Conservation (phyloP, 2,329 filamentous ascomycete genomes). For the Ceratocystiopsis sp. region DNA sequence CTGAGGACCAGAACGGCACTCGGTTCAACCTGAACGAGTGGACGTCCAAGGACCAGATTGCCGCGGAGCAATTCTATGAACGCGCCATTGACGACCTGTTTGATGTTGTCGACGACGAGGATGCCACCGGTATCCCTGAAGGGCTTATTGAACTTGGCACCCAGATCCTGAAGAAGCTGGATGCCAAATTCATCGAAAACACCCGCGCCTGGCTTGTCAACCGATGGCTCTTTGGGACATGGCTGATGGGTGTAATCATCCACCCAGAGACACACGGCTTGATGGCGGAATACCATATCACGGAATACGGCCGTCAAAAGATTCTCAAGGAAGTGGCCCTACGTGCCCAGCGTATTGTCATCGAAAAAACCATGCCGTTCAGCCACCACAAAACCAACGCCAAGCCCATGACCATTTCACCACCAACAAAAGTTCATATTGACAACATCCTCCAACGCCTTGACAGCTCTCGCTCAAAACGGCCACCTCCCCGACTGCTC, state of each 20-base stretch:
- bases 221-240: slow-evolving; percentile 84
- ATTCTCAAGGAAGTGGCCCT: slow-evolving; percentile 65
- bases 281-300: slow-evolving; percentile 83
- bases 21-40: slow-evolving; percentile 56
- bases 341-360: slow-evolving; percentile 61
- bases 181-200: slow-evolving; percentile 52
- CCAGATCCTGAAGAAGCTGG: slow-evolving; percentile 64
- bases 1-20: slow-evolving; percentile 60
- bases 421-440: slow-evolving; percentile 49
- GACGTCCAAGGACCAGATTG: slow-evolving; percentile 62
- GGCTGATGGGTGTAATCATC: slow-evolving; percentile 66
- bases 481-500: slow-evolving; percentile 39
- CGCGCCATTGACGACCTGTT: slow-evolving; percentile 67
- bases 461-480: slow-evolving; percentile 31
- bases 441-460: slow-evolving; percentile 55
- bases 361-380: slow-evolving; percentile 41
- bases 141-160: slow-evolving; percentile 72
- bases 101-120: slow-evolving; percentile 69
- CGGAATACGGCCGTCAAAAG: slow-evolving; percentile 74
- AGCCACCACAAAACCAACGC: slow-evolving; percentile 1
- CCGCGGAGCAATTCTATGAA: slow-evolving; percentile 78
- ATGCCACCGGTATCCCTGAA: slow-evolving; percentile 70
- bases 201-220: slow-evolving; percentile 73
- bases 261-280: slow-evolving; percentile 70
- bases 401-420: slow-evolving; percentile 40